Percentiles rank a stretch among this genome's conserved stretches.
Evolutionary conservation across 352 stramenopile species (phyloP).

Genomic region (Phytophthora chlamydospora): DNA sequence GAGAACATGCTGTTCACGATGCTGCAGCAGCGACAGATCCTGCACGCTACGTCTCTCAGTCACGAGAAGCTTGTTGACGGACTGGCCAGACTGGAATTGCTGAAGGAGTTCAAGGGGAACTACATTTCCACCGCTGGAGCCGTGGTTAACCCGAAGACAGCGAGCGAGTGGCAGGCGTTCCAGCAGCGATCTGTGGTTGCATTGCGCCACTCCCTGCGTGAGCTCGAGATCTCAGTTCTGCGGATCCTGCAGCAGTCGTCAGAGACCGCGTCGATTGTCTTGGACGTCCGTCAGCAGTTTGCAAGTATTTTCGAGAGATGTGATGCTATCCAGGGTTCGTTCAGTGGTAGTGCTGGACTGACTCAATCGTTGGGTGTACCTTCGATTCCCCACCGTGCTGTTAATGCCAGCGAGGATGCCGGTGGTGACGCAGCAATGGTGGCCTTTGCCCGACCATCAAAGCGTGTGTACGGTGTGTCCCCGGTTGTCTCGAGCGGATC

Average conservation of each 20-base stretch:
- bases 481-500: constrained; percentile 35
- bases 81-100: constrained; percentile 53
- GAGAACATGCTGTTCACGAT: constrained; percentile 91
- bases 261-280: constrained; percentile 24
- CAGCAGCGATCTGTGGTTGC: constrained; percentile 50
- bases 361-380: constrained; percentile 57
- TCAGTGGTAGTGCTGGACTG: constrained; percentile 33
- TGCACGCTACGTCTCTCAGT: constrained; percentile 69
- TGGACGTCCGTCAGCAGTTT: constrained; percentile 32
- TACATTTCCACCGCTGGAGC: constrained; percentile 26
- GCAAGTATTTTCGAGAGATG: constrained; percentile 42
- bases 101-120: constrained; percentile 50
- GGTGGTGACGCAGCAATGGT: constrained; percentile 52
- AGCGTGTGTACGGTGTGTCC: constrained; percentile 72
- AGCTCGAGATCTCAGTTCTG: constrained; percentile 68
- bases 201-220: constrained; percentile 59
- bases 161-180: constrained; percentile 62
- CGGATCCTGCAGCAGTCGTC: constrained; percentile 50
- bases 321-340: constrained; percentile 36
- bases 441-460: constrained; percentile 60
- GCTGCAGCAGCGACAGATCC: constrained; percentile 87
- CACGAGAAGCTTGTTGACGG: constrained; percentile 73
- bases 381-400: constrained; percentile 53
- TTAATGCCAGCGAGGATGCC: constrained; percentile 53
- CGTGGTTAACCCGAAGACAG: constrained; percentile 30